Base-by-base conservation (phyloP, 805 yeast genomes). In the Starmerella powellii region DNA sequence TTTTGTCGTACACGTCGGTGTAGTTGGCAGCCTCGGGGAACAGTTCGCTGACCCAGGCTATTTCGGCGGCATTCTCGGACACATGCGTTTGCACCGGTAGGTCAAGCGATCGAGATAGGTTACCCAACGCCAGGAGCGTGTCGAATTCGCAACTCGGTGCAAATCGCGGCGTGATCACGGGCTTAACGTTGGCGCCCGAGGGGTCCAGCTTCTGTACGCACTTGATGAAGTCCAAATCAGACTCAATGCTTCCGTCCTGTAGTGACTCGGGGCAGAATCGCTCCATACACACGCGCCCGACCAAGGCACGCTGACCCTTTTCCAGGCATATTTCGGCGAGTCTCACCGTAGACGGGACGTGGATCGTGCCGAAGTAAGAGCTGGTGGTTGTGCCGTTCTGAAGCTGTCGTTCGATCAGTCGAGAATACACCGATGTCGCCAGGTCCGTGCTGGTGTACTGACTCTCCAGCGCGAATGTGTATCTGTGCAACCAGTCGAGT, bases 221-320 rank as follows among this genome's bases (percentile, higher is more conserved):
- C 8, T 72, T 65, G 3, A 82, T 68, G 2, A 85, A 74, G 4
- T 65, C 60, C 13, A 64, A 49, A 49, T 82, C 82, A 3, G 77
- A 68, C 16, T 61, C 54, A 32, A 77, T 58, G 29, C 81, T 71
- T 30, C 72, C 74, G 4, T 65, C 54, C 6, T 75, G 64, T 53
- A 83, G 87, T 24, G 56, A 54, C 24, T 72, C 79, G 0, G 91
- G 93, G 1, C 84, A 73, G 62, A 83, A 78, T 47, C 73, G 71
- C 57, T 86, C 80, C 97, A 91, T 91, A 58, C 97, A 91, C 17
- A 85, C 94, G 53, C 88, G 79, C 3, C 98, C 98, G 30, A 91
- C 75, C 41, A 82, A 71, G 0, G 95, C 95, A 47, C 96, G 67
- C 61, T 87, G 97, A 30, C 95, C 94, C 24, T 64, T 52, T 31